Conservation (phyloP, 2,329 filamentous ascomycete genomes). For the Phyllosticta ampelicida region DNA sequence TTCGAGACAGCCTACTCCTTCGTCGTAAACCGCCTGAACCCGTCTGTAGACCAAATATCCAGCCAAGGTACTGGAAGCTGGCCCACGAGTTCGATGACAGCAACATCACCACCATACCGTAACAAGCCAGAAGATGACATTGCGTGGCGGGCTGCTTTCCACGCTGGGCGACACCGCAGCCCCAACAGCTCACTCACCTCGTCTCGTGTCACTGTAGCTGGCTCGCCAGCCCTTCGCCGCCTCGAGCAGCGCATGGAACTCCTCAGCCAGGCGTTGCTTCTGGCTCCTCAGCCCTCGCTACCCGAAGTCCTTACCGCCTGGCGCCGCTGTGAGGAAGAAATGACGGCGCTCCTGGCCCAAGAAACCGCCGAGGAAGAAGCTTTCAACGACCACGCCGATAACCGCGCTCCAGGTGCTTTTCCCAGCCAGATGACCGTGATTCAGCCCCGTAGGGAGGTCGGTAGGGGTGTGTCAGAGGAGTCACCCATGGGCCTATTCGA, state of each 20-base stretch:
- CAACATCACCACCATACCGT: constrained; percentile 12
- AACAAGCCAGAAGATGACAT: constrained; percentile 45
- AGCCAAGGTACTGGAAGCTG: background rate
- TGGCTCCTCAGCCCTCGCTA: constrained; percentile 59
- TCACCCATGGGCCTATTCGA: constrained; percentile 44
- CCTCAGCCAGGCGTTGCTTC: constrained; percentile 60
- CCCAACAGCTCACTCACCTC: constrained; percentile 17
- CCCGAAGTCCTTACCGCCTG: constrained; percentile 67
- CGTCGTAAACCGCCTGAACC: constrained; percentile 55
- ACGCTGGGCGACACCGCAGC: constrained; percentile 61
- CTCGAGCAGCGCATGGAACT: constrained; percentile 75
- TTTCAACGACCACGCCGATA: constrained; percentile 57
- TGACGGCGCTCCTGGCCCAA: constrained; percentile 53
- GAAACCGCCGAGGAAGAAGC: constrained; percentile 59
- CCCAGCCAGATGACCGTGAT: constrained; percentile 19
- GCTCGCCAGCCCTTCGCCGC: constrained; percentile 49
- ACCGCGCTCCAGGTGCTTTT: constrained; percentile 40
- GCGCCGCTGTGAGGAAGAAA: constrained; percentile 67
- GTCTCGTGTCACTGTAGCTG: constrained; percentile 23
- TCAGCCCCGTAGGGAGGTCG: constrained; percentile 33
- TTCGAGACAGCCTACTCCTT: constrained; percentile 85
- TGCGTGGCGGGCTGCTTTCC: constrained; percentile 68
- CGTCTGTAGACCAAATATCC: constrained; percentile 1
- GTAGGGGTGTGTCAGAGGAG: constrained; percentile 34
- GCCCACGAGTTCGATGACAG: background rate